phyloP scores from a whole-genome alignment of 805 yeast species.

The Zygotorulaspora florentina region DNA sequence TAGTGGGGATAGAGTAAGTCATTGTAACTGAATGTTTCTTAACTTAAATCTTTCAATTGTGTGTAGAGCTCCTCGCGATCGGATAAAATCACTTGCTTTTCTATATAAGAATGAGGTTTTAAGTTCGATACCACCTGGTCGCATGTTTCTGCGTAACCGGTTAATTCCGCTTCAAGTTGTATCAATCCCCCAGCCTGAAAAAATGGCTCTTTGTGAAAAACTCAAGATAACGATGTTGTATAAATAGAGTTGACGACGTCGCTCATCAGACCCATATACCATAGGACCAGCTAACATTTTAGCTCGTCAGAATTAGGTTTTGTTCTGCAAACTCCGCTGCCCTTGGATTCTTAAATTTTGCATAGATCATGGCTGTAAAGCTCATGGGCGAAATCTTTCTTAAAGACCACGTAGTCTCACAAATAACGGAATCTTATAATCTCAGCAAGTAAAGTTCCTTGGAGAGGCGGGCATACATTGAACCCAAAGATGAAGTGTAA shows the following conservation, averaged over 20 bases:
- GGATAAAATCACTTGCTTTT: too few species aligned
- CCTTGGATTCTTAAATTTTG: too few species aligned
- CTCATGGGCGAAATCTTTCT: neutral
- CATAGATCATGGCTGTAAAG: neutral
- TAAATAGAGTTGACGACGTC: too few species aligned
- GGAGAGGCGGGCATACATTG: neutral
- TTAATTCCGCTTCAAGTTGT: neutral
- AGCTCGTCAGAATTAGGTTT: too few species aligned
- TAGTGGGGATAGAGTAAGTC: conserved; percentile 36
- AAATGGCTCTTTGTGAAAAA: neutral
- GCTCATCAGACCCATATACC: too few species aligned
- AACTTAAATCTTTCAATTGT: too few species aligned
- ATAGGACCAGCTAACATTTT: too few species aligned
- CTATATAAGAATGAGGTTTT: neutral
- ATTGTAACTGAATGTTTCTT: conserved; percentile 3
- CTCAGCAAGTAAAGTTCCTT: neutral
- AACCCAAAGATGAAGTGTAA: conserved; percentile 7
- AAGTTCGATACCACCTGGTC: neutral
- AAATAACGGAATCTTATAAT: neutral
- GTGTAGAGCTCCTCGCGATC: too few species aligned
- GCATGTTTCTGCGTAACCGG: neutral
- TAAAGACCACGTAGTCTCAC: neutral
- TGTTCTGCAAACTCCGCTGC: too few species aligned
- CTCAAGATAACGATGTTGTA: too few species aligned
- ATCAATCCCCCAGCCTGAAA: neutral